Evolutionary conservation across 805 yeast genomes (phyloP), one percentile per base, ranked within the genome.

Genomic region (Candida alai): DNA sequence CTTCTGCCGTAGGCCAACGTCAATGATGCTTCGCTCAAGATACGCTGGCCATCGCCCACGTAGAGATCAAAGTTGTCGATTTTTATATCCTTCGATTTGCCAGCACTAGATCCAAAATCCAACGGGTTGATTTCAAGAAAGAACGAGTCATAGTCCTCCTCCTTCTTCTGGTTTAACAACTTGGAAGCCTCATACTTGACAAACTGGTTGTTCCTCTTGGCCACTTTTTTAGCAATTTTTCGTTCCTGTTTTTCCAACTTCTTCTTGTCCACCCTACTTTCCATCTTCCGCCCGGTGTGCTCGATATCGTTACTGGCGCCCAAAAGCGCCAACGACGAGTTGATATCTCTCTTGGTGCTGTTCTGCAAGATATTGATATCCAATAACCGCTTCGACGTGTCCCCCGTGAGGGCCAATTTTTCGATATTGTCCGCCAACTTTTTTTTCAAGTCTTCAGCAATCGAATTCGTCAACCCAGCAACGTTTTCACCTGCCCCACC

Each of bases 201-300:
- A 54, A 84, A 84, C 54, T 80, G 77, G 57, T 85, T 85, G 54
- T 77, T 76, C 47, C 88, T 74, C 68, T 90, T 90, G 25, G 96
- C 97, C 42, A 93, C 90, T 65, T 93, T 93, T 55, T 94, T 90
- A 15, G 96, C 97, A 56, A 93, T 89, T 70, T 93, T 93, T 52
- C 88, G 78, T 68, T 93, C 99, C 38, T 96, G 98, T 61, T 90
- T 93, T 56, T 89, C 96, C 51, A 93, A 78, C 62, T 93, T 93
- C 78, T 88, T 89, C 71, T 84, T 84, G 60, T 93, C 98, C 27
- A 93, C 99, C 52, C 94, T 77, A 28, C 94, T 80, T 59, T 93
- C 97, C 67, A 88, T 83, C 47, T 82, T 79, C 61, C 96, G 76
- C 37, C 96, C 96, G 0, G 95, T 73, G 43, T 89, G 94, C 43